Evolutionary conservation across 163 green algal species (phyloP), one percentile per base, ranked within the genome.

Genomic region (Chloroidium sp.): DNA sequence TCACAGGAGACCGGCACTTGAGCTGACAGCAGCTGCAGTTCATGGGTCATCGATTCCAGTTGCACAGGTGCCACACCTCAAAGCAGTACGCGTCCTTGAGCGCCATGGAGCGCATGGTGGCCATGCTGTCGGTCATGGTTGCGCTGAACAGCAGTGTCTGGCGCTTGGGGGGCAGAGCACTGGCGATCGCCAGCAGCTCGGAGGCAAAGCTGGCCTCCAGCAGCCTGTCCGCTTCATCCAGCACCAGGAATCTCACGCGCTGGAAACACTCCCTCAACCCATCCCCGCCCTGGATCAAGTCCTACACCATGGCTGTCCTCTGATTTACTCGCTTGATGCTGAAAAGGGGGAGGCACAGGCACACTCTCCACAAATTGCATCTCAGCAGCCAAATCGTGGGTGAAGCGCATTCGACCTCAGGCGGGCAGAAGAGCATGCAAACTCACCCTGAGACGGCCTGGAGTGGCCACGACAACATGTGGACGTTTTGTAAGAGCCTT

Each of bases 91-190:
- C 82, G 61, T 86, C 82, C 2, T n/a, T 60, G 58, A 86, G 69
- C 14, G 75, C 76, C 6, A 69, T 69, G n/a, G 69, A 69, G 79
- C 83, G 82, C 61, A 86, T 69, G 0, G 69, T 72, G 0, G 58
- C 76, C 1, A 86, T 79, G 74, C 80, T 86, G 67, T 87, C 74
- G 0, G 94, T 97, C 86, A 97, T 94, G 12, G 95, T 98, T 13
- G 95, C 95, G 62, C 83, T 92, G 87, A 98, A 98, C 61, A 98
- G 90, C 84, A 98, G 87, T 60, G 93, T 98, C 91, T 98, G 95
- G 0, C 95, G 89, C 68, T 85, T 61, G 13, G 79, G 57, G 0
- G 90, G 91, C 69, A 95, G 85, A n/a, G 69, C 62, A 2, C 58
- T 75, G 80, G 86, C 76, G 60, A 93, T 86, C 2, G 77, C 58